Percentiles rank a stretch among this genome's conserved stretches.
Conservation (phyloP, 441 rosid species). For the Syzygium syzygioides region DNA sequence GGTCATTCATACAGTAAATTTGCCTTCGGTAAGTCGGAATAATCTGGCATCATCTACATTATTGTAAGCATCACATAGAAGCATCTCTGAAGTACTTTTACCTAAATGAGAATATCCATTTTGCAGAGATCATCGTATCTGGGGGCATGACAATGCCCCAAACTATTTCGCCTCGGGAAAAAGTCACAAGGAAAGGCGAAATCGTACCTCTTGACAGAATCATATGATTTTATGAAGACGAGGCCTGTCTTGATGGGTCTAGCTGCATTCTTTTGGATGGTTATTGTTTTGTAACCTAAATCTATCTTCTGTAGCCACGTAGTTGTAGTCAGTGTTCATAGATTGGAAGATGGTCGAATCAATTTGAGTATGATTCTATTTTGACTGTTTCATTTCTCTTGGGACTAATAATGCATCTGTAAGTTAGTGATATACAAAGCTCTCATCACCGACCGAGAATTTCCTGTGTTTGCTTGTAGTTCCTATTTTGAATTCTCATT, state of each 20-base stretch:
- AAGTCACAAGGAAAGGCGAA: slow-evolving; percentile 31
- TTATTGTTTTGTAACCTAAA: not conserved
- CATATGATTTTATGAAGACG: slow-evolving; percentile 9
- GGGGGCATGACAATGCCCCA: slow-evolving; percentile 83
- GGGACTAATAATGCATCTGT: not conserved
- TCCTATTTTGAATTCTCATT: not conserved
- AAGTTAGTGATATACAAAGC: not conserved
- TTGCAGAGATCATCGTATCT: slow-evolving; percentile 62
- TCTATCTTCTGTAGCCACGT: not conserved
- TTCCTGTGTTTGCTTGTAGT: not conserved
- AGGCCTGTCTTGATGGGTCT: not conserved
- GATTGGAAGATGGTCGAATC: not conserved
- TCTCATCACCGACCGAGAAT: not conserved
- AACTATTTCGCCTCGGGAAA: slow-evolving; percentile 39
- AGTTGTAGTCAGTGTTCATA: not conserved
- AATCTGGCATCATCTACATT: not conserved
- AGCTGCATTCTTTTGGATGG: not conserved
- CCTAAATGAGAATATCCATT: not conserved
- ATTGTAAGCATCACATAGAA: not conserved
- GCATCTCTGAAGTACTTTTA: not conserved
- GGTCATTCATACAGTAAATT: not conserved
- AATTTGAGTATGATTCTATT: not conserved
- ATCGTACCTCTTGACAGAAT: slow-evolving; percentile 48
- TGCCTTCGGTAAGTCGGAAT: not conserved
- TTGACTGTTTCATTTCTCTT: not conserved